These are phyloP conservation scores for Odontarrhena argentea DNA, from an alignment of 345 rosid genomes.

Conservation along the genomic window DNA sequence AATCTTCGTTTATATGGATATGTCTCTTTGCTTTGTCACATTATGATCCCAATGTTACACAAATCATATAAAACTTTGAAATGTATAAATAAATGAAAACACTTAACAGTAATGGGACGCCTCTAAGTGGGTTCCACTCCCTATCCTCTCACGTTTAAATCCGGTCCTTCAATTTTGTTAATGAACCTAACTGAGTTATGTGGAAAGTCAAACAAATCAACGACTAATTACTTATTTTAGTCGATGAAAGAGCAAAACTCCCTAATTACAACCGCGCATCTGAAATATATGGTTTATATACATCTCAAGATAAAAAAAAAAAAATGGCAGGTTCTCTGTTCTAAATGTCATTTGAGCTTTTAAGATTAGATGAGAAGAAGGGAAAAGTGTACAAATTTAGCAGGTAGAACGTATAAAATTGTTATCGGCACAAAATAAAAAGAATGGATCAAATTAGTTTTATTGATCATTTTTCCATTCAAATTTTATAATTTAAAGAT, in stretches of 20 bases:
- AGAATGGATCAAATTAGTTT: too few species aligned
- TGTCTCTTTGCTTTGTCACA: slow-evolving; percentile 16
- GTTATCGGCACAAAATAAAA: too few species aligned
- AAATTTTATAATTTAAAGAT: too few species aligned
- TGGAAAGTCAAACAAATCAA: slow-evolving; percentile 26
- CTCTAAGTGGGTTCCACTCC: slow-evolving; percentile 29
- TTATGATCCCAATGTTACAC: slow-evolving; percentile 18
- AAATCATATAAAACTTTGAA: slow-evolving; percentile 26
- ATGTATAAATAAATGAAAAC: slow-evolving; percentile 10
- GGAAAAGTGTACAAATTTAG: too few species aligned
- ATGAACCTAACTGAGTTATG: neutral
- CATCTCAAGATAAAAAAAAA: too few species aligned
- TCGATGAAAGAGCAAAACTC: neutral
- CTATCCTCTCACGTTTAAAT: slow-evolving; percentile 25
- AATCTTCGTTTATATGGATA: slow-evolving; percentile 9
- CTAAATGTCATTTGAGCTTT: too few species aligned
- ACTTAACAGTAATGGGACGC: slow-evolving; percentile 37
- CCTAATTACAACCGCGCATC: neutral
- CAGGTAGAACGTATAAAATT: too few species aligned
- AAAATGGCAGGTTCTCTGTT: too few species aligned
- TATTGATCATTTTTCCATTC: too few species aligned
- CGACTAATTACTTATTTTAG: neutral
- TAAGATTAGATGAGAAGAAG: too few species aligned
- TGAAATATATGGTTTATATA: too few species aligned
- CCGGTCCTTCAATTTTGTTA: neutral